These are phyloP conservation scores for Auricularia sp. DNA, from an alignment of 768 basidiomycete species.

Conservation along the genomic window DNA sequence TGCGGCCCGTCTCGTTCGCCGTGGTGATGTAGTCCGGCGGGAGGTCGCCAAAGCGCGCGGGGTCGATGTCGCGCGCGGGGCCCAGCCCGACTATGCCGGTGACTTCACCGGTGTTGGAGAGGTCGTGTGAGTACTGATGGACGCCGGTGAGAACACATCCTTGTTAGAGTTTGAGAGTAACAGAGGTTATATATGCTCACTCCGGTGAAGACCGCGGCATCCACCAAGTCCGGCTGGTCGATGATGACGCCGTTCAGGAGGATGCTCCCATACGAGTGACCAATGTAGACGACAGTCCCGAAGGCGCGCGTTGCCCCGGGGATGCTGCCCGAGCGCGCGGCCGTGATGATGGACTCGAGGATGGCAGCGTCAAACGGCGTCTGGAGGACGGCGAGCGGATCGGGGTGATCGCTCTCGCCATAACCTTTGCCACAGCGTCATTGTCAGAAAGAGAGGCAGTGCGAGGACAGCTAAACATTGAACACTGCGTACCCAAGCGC, in stretches of 20 bases:
- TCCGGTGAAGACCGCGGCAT: background rate
- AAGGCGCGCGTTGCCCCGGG: background rate
- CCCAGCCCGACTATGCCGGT: no score
- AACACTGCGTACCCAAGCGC: constrained; percentile 8
- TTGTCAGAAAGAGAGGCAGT: background rate
- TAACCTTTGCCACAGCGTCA: background rate
- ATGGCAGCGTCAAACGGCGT: background rate
- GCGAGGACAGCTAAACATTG: background rate
- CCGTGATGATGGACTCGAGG: background rate
- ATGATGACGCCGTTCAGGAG: background rate
- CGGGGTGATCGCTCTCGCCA: background rate
- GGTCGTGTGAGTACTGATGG: no score
- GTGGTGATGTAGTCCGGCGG: no score
- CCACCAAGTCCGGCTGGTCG: background rate
- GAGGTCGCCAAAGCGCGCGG: no score
- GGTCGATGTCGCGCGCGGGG: no score
- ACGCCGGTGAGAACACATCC: no score
- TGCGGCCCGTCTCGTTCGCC: no score
- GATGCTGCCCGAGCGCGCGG: background rate
- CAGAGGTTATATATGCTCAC: background rate
- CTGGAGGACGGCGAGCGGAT: background rate
- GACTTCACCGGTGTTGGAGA: no score
- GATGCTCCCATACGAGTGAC: background rate
- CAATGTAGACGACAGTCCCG: background rate
- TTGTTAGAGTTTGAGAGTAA: no score